Conservation (phyloP, 805 yeast genomes). For the Kregervanrija fluxuum region DNA sequence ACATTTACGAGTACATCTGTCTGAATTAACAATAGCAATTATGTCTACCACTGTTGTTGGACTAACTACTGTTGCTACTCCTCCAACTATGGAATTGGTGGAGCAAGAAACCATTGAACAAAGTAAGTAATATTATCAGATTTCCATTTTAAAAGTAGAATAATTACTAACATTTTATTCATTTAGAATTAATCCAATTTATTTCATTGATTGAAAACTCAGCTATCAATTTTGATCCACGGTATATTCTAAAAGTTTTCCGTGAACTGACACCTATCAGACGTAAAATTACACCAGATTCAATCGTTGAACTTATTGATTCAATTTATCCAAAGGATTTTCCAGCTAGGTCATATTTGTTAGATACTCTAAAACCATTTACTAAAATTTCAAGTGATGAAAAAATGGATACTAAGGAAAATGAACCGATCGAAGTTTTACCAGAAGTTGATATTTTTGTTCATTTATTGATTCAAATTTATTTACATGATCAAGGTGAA, state of each 20-base stretch:
- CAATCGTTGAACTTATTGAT: constrained; percentile 49
- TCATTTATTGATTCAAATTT: constrained; percentile 72
- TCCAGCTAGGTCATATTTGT: constrained; percentile 35
- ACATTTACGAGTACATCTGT: no score
- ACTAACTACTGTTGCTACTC: no score
- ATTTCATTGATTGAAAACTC: constrained; percentile 27
- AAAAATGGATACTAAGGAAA: constrained; percentile 25
- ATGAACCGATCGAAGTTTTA: constrained; percentile 33
- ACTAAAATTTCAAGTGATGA: constrained; percentile 26
- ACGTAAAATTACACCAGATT: constrained; percentile 47
- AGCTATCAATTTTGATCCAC: constrained; percentile 62
- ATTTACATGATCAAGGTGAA: constrained; percentile 56
- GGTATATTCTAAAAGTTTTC: constrained; percentile 78
- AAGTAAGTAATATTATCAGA: neutral
- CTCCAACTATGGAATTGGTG: no score
- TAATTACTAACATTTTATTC: neutral
- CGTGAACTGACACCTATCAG: constrained; percentile 77
- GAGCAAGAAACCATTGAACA: constrained; percentile 1
- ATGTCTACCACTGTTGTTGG: no score
- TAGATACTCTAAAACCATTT: constrained; percentile 25
- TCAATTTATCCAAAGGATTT: constrained; percentile 45
- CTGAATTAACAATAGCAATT: no score
- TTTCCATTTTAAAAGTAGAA: no score
- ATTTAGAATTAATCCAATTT: constrained; percentile 14
- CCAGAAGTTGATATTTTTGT: constrained; percentile 80